These are phyloP conservation scores for Gaultheria prostrata DNA, from an alignment of 148 eudicot species.

Conservation along the genomic window DNA sequence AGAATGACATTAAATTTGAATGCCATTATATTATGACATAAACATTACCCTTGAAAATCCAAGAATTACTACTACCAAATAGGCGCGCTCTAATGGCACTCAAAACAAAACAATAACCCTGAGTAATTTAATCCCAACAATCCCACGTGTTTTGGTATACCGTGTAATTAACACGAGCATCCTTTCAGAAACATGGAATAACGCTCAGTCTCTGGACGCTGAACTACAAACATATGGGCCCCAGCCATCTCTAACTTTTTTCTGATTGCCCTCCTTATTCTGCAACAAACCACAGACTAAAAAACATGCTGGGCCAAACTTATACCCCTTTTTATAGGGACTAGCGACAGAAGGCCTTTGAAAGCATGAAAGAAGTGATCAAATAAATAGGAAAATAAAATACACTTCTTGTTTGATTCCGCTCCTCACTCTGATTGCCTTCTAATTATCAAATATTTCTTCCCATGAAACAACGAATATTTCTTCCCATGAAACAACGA, in stretches of 20 bases:
- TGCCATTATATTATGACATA: background rate
- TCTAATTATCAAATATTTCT: background rate
- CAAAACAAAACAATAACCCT: background rate
- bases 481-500: background rate
- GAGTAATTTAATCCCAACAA: background rate
- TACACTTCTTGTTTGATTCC: background rate
- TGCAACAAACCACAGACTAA: background rate
- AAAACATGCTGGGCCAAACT: background rate
- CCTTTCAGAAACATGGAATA: background rate
- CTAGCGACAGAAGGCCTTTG: background rate
- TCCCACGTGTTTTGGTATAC: background rate
- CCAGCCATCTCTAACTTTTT: too few species aligned
- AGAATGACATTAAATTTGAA: background rate
- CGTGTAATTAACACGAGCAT: background rate
- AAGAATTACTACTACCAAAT: background rate
- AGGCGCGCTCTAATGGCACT: background rate
- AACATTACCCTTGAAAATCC: background rate
- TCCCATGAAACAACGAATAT: background rate
- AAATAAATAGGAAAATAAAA: background rate
- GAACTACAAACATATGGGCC: too few species aligned
- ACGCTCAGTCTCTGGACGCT: too few species aligned
- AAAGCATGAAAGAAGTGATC: background rate
- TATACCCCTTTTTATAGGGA: background rate
- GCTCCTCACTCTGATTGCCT: background rate
- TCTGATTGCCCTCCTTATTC: too few species aligned